phyloP scores from a whole-genome alignment of 2,329 filamentous ascomycete genomes.

The Colletotrichum gloeosporioides region DNA sequence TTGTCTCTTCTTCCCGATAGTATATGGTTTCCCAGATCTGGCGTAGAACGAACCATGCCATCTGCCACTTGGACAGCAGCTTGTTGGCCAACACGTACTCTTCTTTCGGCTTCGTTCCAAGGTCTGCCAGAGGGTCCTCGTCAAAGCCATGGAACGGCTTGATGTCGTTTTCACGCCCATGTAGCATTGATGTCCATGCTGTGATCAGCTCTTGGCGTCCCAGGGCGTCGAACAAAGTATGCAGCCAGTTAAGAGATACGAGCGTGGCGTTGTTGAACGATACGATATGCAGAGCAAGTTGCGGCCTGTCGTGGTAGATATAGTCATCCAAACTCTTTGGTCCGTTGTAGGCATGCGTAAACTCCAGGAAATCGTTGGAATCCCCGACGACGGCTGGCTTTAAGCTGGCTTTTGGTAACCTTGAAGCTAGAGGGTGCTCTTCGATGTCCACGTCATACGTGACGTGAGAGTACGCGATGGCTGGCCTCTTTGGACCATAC shows the following conservation, averaged over 20 bases:
- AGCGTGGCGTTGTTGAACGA: conserved; percentile 43
- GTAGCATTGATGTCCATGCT: background rate
- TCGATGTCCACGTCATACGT: background rate
- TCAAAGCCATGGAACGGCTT: background rate
- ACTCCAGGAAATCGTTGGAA: background rate
- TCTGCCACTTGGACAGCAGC: background rate
- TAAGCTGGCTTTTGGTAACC: background rate
- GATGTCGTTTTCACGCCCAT: background rate
- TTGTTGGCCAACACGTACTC: background rate
- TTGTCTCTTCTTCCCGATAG: background rate
- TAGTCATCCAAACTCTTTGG: conserved; percentile 40
- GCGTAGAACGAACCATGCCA: background rate
- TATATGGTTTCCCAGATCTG: background rate
- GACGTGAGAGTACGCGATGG: background rate
- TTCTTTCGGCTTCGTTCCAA: background rate
- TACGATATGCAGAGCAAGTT: conserved; percentile 51
- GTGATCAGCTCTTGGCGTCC: background rate
- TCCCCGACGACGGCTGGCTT: background rate
- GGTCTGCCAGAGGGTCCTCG: background rate
- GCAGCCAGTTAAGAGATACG: background rate
- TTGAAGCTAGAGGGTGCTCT: background rate
- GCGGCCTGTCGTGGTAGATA: conserved; percentile 45
- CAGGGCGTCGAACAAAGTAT: background rate
- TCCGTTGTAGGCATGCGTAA: background rate
- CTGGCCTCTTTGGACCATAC: background rate